Conservation (phyloP, 768 basidiomycete species). For the Lactifluus volemus region DNA sequence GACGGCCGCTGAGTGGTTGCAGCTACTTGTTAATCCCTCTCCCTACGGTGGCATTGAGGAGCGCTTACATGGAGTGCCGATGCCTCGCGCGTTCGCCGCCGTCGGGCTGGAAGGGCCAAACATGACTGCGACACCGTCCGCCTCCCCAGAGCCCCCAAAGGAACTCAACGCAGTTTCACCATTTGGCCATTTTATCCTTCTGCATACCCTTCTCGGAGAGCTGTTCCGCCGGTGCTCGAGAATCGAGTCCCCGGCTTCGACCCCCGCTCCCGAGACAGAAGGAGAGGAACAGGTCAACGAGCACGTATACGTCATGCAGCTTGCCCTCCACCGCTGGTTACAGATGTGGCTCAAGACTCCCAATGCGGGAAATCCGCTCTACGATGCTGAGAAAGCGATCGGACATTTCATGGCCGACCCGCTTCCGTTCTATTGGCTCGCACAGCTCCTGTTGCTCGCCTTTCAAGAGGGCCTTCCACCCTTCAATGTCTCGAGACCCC, state of each 20-base stretch:
- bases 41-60: constrained; percentile 22
- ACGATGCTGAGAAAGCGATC: constrained; percentile 15
- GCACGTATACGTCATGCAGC: constrained; percentile 35
- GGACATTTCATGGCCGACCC: constrained; percentile 28
- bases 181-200: constrained; percentile 29
- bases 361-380: constrained; percentile 19
- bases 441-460: constrained; percentile 44
- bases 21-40: constrained; percentile 33
- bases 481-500: constrained; percentile 23
- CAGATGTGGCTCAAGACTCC: constrained; percentile 40
- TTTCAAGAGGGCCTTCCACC: constrained; percentile 45
- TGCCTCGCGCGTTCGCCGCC: constrained; percentile 21
- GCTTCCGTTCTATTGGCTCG: constrained; percentile 57
- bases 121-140: not conserved
- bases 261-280: constrained; percentile 2
- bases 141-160: constrained; percentile 12
- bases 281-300: constrained; percentile 20
- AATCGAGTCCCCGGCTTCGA: not conserved
- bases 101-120: constrained; percentile 20
- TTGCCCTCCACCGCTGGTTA: constrained; percentile 51
- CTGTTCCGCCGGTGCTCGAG: constrained; percentile 21
- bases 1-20: constrained; percentile 42
- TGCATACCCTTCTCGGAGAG: constrained; percentile 29
- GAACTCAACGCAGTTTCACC: constrained; percentile 22
- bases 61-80: constrained; percentile 24